phyloP scores from a whole-genome alignment of 495 filamentous ascomycete genomes.

The Geopyxis carbonaria region DNA sequence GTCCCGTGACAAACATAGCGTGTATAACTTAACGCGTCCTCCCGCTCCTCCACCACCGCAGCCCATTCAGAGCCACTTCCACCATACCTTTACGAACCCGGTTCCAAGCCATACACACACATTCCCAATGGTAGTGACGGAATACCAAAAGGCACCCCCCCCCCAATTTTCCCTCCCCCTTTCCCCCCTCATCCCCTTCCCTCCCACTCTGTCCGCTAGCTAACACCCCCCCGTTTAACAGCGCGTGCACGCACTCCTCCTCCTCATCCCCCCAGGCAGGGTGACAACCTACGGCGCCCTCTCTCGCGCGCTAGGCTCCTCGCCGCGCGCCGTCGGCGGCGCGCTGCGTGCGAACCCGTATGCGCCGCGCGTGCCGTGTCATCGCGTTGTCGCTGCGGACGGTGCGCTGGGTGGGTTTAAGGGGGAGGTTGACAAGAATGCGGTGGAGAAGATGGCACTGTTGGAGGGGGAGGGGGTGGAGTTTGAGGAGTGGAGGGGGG shows the following conservation, averaged over 20 bases:
- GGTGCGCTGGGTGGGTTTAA: constrained; percentile 32
- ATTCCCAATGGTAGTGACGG: too few species aligned
- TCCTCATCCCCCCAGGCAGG: constrained; percentile 49
- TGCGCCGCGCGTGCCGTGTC: constrained; percentile 39
- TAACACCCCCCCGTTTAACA: too few species aligned
- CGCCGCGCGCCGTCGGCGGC: constrained; percentile 63
- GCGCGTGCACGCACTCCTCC: constrained; percentile 33
- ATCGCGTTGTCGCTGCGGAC: constrained; percentile 36
- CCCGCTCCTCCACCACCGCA: too few species aligned
- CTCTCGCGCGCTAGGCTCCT: constrained; percentile 46
- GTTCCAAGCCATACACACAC: too few species aligned
- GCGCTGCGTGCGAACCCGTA: constrained; percentile 55
- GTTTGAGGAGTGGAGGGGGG: constrained; percentile 31
- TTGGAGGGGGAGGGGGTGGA: constrained; percentile 33
- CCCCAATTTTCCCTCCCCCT: too few species aligned
- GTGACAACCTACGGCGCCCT: constrained; percentile 61
- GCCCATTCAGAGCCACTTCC: too few species aligned
- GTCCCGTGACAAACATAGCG: too few species aligned
- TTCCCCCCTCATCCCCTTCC: too few species aligned
- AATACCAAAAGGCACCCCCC: too few species aligned
- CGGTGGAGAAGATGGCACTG: constrained; percentile 31
- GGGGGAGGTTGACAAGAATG: constrained; percentile 35
- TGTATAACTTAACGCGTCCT: too few species aligned
- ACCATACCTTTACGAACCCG: too few species aligned
- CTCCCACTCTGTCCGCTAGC: too few species aligned